A percentile compares a stretch with the other conserved stretches of the same genome.
Evolutionary conservation across 2,329 filamentous ascomycete genomes (phyloP).

Genomic region (Monosporascus sp.): DNA sequence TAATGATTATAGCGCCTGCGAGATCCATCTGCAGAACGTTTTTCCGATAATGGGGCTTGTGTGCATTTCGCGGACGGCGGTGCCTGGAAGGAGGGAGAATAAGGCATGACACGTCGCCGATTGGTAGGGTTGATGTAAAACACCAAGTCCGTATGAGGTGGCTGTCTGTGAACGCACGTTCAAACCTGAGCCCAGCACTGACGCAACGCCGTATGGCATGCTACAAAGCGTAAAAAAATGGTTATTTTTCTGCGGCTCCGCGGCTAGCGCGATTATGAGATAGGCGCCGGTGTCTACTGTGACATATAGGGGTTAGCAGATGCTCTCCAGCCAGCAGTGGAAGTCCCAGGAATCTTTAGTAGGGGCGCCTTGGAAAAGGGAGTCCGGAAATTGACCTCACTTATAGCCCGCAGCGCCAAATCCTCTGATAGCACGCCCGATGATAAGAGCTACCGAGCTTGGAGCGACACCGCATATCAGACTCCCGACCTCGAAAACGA

Average conservation of each 20-base stretch:
- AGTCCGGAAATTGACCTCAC: no score
- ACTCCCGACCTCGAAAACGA: constrained; percentile 32
- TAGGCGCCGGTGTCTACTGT: constrained; percentile 25
- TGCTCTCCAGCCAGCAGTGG: no score
- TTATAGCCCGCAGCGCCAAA: constrained; percentile 30
- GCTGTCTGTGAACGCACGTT: neutral
- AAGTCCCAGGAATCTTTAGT: no score
- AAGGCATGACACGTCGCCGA: constrained; percentile 4
- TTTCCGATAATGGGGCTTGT: neutral
- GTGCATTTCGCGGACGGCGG: neutral
- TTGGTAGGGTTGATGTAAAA: constrained; percentile 11
- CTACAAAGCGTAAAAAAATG: constrained; percentile 25
- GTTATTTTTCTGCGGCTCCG: constrained; percentile 6
- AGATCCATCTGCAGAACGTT: constrained; percentile 10
- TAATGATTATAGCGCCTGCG: constrained; percentile 4
- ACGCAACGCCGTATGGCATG: constrained; percentile 34
- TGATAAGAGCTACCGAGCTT: constrained; percentile 10
- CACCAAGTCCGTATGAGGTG: constrained; percentile 6
- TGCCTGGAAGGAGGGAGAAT: constrained; percentile 2
- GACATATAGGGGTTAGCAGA: no score
- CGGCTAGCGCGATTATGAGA: constrained; percentile 22
- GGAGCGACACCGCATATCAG: constrained; percentile 21
- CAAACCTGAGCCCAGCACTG: constrained; percentile 13
- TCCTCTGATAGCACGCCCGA: constrained; percentile 13
- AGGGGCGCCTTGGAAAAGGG: no score